A percentile compares a stretch with the other conserved stretches of the same genome.
phyloP scores from a whole-genome alignment of 2,329 filamentous ascomycete species.

The Chaetomiaceae sp. region DNA sequence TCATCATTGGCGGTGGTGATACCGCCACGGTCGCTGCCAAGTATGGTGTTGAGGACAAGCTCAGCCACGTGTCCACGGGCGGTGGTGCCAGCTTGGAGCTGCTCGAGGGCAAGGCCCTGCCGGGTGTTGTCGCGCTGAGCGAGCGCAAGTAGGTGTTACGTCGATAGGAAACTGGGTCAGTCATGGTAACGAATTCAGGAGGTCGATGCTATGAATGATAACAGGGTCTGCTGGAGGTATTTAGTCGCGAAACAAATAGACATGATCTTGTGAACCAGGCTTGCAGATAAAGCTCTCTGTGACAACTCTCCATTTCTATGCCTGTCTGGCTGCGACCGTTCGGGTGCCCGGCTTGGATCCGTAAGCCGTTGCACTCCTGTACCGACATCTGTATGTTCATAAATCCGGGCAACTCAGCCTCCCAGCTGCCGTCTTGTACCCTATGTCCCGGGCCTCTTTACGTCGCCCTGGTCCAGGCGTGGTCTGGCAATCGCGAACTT shows the following conservation, averaged over 20 bases:
- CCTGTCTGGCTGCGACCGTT: neutral
- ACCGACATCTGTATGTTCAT: too few relatives aligned
- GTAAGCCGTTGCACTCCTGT: too few relatives aligned
- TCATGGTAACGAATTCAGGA: constrained; percentile 6
- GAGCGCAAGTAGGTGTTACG: constrained; percentile 53
- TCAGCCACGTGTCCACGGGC: constrained; percentile 96
- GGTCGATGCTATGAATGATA: constrained; percentile 9
- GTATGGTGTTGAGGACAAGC: constrained; percentile 92
- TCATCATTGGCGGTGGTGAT: constrained; percentile 98
- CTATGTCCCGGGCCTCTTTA: neutral
- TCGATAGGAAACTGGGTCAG: neutral
- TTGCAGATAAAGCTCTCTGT: neutral
- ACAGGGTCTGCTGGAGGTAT: neutral
- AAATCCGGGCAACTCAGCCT: too few relatives aligned
- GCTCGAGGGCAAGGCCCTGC: constrained; percentile 95
- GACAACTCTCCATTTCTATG: neutral
- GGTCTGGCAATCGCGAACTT: neutral
- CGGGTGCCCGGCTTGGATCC: too few relatives aligned
- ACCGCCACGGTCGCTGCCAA: constrained; percentile 97
- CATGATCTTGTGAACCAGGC: neutral
- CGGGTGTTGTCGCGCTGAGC: constrained; percentile 88
- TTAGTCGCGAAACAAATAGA: neutral
- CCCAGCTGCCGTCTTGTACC: neutral
- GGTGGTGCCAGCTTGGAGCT: constrained; percentile 94
- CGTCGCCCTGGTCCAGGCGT: neutral